Evolutionary conservation across 1,284 basidiomycete genomes (phyloP).

Genomic region (Mycena sp.): DNA sequence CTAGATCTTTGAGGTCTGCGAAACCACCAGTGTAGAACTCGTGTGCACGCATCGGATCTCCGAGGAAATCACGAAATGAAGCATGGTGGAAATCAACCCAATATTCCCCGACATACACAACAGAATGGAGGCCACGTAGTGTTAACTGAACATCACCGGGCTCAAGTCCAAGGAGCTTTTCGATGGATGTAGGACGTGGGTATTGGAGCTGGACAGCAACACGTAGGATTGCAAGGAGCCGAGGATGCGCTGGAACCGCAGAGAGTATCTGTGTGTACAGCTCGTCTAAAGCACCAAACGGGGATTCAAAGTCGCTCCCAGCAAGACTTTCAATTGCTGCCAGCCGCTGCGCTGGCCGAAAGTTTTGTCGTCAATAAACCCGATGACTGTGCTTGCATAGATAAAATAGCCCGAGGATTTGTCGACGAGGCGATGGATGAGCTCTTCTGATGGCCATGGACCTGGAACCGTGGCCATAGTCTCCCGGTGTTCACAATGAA

Average conservation of each 20-base stretch:
- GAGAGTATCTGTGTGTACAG: conserved; percentile 8
- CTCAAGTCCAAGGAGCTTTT: not conserved
- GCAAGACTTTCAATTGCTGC: not conserved
- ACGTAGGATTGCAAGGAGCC: too few species aligned
- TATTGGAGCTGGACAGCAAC: too few species aligned
- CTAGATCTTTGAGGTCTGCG: too few species aligned
- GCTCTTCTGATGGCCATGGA: conserved; percentile 17
- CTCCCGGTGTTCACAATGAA: conserved; percentile 27
- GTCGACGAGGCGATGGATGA: conserved; percentile 6
- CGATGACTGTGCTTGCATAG: conserved; percentile 23
- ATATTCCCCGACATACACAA: not conserved
- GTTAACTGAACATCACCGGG: not conserved
- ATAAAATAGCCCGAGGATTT: conserved; percentile 28
- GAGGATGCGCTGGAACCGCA: too few species aligned
- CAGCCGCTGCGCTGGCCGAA: conserved; percentile 11
- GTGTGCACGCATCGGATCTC: too few species aligned
- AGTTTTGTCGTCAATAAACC: conserved; percentile 19
- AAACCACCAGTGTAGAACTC: too few species aligned
- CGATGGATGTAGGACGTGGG: not conserved
- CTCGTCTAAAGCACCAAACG: not conserved
- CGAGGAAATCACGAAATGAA: too few species aligned
- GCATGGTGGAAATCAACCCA: too few species aligned
- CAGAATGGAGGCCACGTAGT: not conserved
- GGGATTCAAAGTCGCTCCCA: not conserved
- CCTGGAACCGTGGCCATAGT: conserved; percentile 5